Base-by-base conservation (phyloP, 148 eudicot genomes). In the Bassia scoparia region DNA sequence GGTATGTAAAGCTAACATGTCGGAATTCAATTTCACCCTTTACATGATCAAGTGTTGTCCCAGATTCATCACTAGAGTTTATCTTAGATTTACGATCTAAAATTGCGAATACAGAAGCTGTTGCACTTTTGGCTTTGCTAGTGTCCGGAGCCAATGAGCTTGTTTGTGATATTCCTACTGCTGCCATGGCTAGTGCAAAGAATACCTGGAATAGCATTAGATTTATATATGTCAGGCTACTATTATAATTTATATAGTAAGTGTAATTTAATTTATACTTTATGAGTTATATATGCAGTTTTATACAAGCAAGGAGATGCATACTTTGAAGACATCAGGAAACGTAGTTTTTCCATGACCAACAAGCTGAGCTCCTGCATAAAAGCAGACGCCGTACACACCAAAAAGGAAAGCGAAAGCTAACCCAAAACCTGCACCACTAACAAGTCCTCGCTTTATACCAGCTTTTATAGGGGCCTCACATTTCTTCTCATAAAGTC, bases 61-160 rank as follows among this genome's bases (percentile, higher is more conserved):
- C 95, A 11, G 88, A 79, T 65, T 87, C 86, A 54, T 89, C 87
- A 61, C 86, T 83, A 9, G 93, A 80, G 70, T 89, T 89, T 76
- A 87, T 83, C 73, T 81, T 82, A 5, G 90, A 89, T 53, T 89
- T 83, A 11, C 90, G 70, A 44, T 89, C 93, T 49, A 89, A 74
- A 65, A 87, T 85, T 5, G 87, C 67, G 63, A 89, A 87, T 60
- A 89, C 71, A 7, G 93, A 89, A 49, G 85, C 86, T 5, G 87
- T 69, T 33, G 90, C 88, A 61, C 14, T 21, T 48, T 84, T 87
- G 21, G 90, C 90, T 79, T 85, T 89, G 70, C 81, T 75, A 29
- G 76, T 76, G 77, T 89, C 90, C 9, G 89, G 81, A 15, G 80
- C 82, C 0, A 85, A 64, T 30, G 87, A 71, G 67, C 85, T 83